Evolutionary conservation across 108 stramenopile species (phyloP), one percentile per base, ranked within the genome.

Genomic region (Fragilariopsis cylindrus): DNA sequence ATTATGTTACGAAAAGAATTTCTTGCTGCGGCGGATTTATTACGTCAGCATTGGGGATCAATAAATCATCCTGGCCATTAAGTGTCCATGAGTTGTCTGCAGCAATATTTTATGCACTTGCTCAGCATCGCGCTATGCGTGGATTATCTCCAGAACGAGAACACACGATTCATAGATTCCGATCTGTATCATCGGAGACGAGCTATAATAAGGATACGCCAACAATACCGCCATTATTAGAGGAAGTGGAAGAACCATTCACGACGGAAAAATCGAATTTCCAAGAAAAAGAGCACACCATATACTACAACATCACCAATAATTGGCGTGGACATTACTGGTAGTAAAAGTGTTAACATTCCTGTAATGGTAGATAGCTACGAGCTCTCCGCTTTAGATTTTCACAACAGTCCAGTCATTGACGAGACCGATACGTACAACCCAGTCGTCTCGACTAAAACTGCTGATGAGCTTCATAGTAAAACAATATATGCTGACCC

Each of bases 101-200:
- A 45, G 97, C 97, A 42, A 97, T 98, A 70, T 98, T 96, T 75
- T 98, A 98, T 84, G 92, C 94, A 41, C 74, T 98, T 49, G 98
- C 96, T 11, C 87, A 94, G 78, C 92, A 93, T 74, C 84, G 96
- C 49, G 94, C 94, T 45, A 85, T 95, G 83, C 65, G 97, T 16
- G 97, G 96, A 7, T 40, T 92, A 48, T 68, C 86, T 48, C 96
- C 96, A 6, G 93, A 97, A 53, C 79, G 86, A 45, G 98, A 98
- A 74, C 80, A 94, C 57, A 55, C 78, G 6, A 95, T 92, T 42
- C 94, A 95, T 83, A 67, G 85, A 46, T 55, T 89, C 46, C 81
- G 76, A 18, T 64, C 55, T 13, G 13, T 13, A 52, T 9, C 9
- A 9, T 9, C 9, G 50, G 9, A 13, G 50, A 13, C 9, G 12